phyloP scores from a whole-genome alignment of 257 asterid genomes.

The Salvia hispanica region DNA sequence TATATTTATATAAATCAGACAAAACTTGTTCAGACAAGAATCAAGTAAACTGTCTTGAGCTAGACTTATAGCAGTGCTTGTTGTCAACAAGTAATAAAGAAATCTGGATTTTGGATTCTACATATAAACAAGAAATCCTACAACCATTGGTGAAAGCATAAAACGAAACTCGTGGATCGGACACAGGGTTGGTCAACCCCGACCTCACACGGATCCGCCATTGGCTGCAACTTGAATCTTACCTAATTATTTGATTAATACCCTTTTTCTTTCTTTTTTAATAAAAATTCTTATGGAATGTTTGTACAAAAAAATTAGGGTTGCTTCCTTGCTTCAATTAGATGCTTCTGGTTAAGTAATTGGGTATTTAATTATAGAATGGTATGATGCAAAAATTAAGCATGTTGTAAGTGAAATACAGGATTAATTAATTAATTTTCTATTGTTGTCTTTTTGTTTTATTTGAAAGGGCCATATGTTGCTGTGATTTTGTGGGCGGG shows the following conservation, averaged over 20 bases:
- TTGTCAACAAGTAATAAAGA: constrained; percentile 15
- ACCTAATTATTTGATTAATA: neutral
- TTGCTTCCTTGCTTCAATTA: neutral
- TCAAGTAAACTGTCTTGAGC: constrained; percentile 37
- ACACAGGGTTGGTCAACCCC: too few species aligned
- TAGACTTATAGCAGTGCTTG: constrained; percentile 13
- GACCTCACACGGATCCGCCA: too few species aligned
- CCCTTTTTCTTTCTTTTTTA: too few species aligned
- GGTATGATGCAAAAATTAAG: neutral
- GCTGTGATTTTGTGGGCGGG: constrained; percentile 44
- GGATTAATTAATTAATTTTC: too few species aligned
- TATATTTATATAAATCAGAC: constrained; percentile 11
- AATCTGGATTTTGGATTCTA: neutral
- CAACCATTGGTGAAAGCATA: too few species aligned
- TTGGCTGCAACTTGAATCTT: neutral
- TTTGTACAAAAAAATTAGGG: neutral
- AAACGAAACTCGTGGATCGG: too few species aligned
- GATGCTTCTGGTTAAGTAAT: neutral
- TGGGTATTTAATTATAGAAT: neutral
- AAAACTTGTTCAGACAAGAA: constrained; percentile 39
- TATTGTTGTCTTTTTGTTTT: neutral
- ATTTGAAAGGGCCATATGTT: constrained; percentile 23
- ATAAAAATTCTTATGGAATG: too few species aligned
- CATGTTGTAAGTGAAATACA: constrained; percentile 2
- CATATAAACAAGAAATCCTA: neutral